Evolutionary conservation across 2,329 filamentous ascomycete species (phyloP), one percentile per base, ranked within the genome.

Genomic region (Bretziella fagacearum): DNA sequence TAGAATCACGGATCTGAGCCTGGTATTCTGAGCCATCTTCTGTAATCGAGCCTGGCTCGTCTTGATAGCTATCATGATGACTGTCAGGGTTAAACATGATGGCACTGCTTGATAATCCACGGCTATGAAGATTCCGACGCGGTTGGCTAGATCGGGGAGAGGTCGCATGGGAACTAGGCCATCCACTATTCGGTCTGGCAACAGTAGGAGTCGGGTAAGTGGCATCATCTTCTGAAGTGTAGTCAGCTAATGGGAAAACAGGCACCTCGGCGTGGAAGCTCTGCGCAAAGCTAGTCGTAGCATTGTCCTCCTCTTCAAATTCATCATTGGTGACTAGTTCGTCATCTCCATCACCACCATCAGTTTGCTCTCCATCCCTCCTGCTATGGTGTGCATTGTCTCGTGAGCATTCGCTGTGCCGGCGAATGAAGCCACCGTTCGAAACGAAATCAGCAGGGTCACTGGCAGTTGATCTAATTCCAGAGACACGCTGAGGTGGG

Each of bases 241-340:
- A 49, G 3, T 49, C 41, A 20, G 42, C 43, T 18, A 30, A 5
- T 32, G 18, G 20, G n/a, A 32, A 20, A 37, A 18, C 20, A 22
- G 46, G 26, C 2, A 22, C 25, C 25, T 30, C 15, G 3, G 26
- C 17, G 2, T 30, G 42, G 27, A 46, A 49, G 17, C 29, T 46
- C 23, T 42, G 47, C 3, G 29, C 43, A 11, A 45, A 20, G 6
- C 39, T 64, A 53, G 65, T 65, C 11, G 46, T 52, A 55, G 63
- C 58, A 56, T 57, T 62, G 13, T 69, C 65, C 43, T 76, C n/a
- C n/a, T 74, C 73, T 35, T 79, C 72, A 26, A 78, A 76, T 48
- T 87, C 81, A 48, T 85, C 82, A 48, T 86, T 83, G 3, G 82
- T 87, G 10, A 83, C 72, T n/a, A 87, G 66, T 60, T 95, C 87